Percentiles rank a stretch among this genome's conserved stretches.
These are phyloP conservation scores for Cutaneotrichosporon sp. DNA, from an alignment of 1,284 basidiomycete species.

Conservation along the genomic window DNA sequence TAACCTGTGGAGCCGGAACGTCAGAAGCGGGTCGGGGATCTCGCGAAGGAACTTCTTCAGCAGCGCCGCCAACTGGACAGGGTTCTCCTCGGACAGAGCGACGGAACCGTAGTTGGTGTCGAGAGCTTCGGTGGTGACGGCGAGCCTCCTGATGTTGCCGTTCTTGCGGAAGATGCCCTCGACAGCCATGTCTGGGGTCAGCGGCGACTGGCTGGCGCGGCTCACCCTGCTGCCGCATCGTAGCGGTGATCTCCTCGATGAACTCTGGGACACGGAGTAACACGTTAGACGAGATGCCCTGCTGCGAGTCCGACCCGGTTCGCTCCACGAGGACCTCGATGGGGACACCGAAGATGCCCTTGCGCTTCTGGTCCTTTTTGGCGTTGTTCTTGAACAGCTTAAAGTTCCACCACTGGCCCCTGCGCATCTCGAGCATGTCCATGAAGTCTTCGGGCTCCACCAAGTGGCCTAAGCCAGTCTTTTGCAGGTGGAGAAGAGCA, in stretches of 20 bases:
- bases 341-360: constrained; percentile 90
- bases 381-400: constrained; percentile 90
- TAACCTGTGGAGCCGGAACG: constrained; percentile 87
- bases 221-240: constrained; percentile 99
- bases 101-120: constrained; percentile 89
- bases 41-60: constrained; percentile 97
- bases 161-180: constrained; percentile 99
- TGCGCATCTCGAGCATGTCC: constrained; percentile 90
- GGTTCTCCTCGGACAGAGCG: constrained; percentile 90
- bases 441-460: constrained; percentile 89
- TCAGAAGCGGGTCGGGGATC: constrained; percentile 93
- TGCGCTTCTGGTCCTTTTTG: constrained; percentile 84
- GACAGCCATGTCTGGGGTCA: constrained; percentile 82
- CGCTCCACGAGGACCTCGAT: constrained; percentile 93
- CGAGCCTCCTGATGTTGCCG: constrained; percentile 91
- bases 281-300: constrained; percentile 80
- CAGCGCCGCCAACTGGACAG: constrained; percentile 93
- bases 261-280: constrained; percentile 91
- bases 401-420: constrained; percentile 88
- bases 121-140: constrained; percentile 86
- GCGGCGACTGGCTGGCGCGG: constrained; percentile 24
- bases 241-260: constrained; percentile 95
- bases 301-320: constrained; percentile 84
- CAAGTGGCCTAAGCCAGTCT: constrained; percentile 69
- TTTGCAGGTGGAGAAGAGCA: constrained; percentile 77